Base-by-base conservation (phyloP, 2,329 filamentous ascomycete genomes). In the Triangularia setosa region DNA sequence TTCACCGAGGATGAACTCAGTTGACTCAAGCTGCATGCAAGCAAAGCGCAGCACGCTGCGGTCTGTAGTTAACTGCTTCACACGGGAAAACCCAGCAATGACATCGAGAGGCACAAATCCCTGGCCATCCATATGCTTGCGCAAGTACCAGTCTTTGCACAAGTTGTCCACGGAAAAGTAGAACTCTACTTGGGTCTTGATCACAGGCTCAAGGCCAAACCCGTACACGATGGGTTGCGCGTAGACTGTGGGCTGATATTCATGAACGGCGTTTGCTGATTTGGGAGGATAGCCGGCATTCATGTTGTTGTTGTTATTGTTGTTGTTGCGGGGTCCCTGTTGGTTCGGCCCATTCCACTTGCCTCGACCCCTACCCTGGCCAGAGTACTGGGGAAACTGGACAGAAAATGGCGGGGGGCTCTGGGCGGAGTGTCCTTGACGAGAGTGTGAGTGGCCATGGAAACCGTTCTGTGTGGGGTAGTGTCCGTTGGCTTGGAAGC, bases 151-250 rank as follows among this genome's bases (percentile, higher is more conserved):
- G 73, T 99, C 95, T 78, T 97, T 97, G 83, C 92, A 91, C 58
- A 98, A 83, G 75, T 99, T 99, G 73, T 97, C 91, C 27, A 97
- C 85, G 0, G 94, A 98, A 79, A 99, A 97, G 78, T 99, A 99
- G 80, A 97, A 99, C 73, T 97, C 92, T 40, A 93, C 84, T 73
- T 84, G 80, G 68, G 74, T 75, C 62, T 78, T 81, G 58, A 86
- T 74, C 56, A 81, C 74, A 3, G 76, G 70, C 40, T 48, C 40
- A 21, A 21, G n/a, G 40, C 40, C 40, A 48, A 9, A 48, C 18
- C 65, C 61, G 24, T 65, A 71, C 33, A 67, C 21, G n/a, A 21
- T 5, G 8, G 40, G 40, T 18, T 6, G 40, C 30, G 30, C 30
- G 40, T 48, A 21, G 40, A 48, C 40, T 8, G n/a, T n/a, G 18